Percentiles rank a stretch among this genome's conserved stretches.
phyloP scores from a whole-genome alignment of 371 early-diverging fungal species.

The Fennellomyces sp. region DNA sequence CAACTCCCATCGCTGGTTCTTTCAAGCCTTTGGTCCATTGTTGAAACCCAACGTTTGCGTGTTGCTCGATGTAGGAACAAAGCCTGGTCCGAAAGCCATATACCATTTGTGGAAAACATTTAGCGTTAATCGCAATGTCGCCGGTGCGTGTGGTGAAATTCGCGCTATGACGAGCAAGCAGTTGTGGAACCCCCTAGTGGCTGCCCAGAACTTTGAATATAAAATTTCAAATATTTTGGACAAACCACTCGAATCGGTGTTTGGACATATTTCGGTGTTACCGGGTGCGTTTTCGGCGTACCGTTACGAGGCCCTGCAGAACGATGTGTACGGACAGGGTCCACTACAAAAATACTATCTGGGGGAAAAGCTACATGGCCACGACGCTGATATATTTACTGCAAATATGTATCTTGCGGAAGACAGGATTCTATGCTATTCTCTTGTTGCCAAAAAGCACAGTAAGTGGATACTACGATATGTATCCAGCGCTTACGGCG shows the following conservation, averaged over 20 bases:
- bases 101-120: constrained; percentile 87
- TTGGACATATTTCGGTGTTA: constrained; percentile 84
- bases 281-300: constrained; percentile 90
- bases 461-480: constrained; percentile 70
- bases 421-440: constrained; percentile 89
- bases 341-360: constrained; percentile 80
- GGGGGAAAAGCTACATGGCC: constrained; percentile 69
- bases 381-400: constrained; percentile 64
- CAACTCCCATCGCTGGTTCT: constrained; percentile 92
- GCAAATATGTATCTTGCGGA: constrained; percentile 83
- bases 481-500: constrained; percentile 71
- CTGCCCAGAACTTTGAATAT: constrained; percentile 86
- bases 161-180: constrained; percentile 70
- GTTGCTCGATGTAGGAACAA: constrained; percentile 84
- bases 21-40: constrained; percentile 82
- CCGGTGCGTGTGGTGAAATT: constrained; percentile 90
- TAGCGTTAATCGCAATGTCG: constrained; percentile 71
- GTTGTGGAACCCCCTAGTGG: constrained; percentile 81
- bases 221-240: constrained; percentile 89
- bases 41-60: constrained; percentile 78
- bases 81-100: constrained; percentile 62
- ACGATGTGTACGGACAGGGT: constrained; percentile 56
- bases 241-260: constrained; percentile 84
- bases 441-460: constrained; percentile 81
- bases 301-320: constrained; percentile 75